Base-by-base conservation (phyloP, 2,329 filamentous ascomycete species). In the Phaeophleospora eucalypticola region DNA sequence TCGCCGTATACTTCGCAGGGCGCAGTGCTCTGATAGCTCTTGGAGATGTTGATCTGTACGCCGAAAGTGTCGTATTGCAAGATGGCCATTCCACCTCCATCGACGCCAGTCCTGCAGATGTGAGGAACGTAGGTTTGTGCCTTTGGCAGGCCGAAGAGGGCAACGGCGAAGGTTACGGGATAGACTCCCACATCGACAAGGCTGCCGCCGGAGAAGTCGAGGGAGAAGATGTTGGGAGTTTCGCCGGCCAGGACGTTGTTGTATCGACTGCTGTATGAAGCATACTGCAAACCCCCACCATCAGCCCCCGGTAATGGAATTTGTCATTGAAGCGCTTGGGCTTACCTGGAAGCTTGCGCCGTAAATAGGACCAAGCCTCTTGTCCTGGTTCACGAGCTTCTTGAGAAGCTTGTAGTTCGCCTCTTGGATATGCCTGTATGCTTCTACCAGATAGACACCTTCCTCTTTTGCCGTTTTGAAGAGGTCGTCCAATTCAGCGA, bases 161-260 rank as follows among this genome's bases (percentile, higher is more conserved):
- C 71, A 1, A 76, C 60, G 4, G 73, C 73, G 4, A 72, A 71
- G 2, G 70, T 64, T 37, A 76, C 65, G 17, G 70, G 70, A 56
- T 76, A 76, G 3, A 74, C 71, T 36, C 73, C 73, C 10, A 76
- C 60, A 49, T 76, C 73, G n/a, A 71, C 70, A 0, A 76, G 61
- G 8, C 67, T 67, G 41, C 73, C 73, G 38, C 72, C 73, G 38
- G 66, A 68, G 62, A 71, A 71, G 24, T 71, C 67, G 8, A 74
- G 65, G 36, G 61, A 68, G 65, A 76, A 76, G 58, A 76, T 71
- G 59, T 75, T 75, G 32, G 73, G 72, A 7, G 54, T 59, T 55
- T 74, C 70, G 48, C 72, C 73, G 2, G 57, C 62, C 6, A 75
- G 67, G 34, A 76, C 72, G 40, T 70, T 68, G 53, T 71, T 69